These are phyloP conservation scores for Penstemon davidsonii DNA, from an alignment of 257 asterid species.

Conservation along the genomic window DNA sequence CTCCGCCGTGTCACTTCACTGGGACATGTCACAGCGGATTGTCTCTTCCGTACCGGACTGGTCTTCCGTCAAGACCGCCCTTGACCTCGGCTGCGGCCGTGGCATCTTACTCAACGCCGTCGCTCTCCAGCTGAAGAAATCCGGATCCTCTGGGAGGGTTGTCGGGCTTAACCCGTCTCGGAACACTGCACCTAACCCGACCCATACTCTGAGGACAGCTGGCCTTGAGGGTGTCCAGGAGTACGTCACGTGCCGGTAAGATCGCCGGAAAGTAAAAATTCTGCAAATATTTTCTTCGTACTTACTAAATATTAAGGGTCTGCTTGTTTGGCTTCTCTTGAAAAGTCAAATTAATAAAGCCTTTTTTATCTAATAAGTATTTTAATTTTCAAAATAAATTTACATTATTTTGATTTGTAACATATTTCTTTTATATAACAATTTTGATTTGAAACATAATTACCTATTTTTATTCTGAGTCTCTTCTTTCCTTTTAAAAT, in stretches of 20 bases:
- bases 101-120: conserved; percentile 91
- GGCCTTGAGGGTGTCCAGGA: conserved; percentile 90
- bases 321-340: no score
- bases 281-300: no score
- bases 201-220: conserved; percentile 69
- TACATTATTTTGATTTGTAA: no score
- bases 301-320: no score
- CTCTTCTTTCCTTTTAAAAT: no score
- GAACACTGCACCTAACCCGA: conserved; percentile 32
- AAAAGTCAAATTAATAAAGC: no score
- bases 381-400: no score
- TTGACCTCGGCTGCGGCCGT: conserved; percentile 94
- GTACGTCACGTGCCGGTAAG: conserved; percentile 82
- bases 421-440: no score
- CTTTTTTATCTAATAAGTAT: no score
- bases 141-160: conserved; percentile 89
- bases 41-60: conserved; percentile 79
- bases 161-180: conserved; percentile 79
- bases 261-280: background rate
- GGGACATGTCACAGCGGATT: conserved; percentile 94
- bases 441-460: no score
- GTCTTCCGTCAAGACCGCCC: conserved; percentile 85
- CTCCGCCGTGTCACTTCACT: conserved; percentile 83
- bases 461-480: no score
- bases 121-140: conserved; percentile 84